A percentile compares a stretch with the other conserved stretches of the same genome.
These are phyloP conservation scores for Aotearoamyces nothofagi DNA, from an alignment of 2,329 filamentous ascomycete species.

Conservation along the genomic window DNA sequence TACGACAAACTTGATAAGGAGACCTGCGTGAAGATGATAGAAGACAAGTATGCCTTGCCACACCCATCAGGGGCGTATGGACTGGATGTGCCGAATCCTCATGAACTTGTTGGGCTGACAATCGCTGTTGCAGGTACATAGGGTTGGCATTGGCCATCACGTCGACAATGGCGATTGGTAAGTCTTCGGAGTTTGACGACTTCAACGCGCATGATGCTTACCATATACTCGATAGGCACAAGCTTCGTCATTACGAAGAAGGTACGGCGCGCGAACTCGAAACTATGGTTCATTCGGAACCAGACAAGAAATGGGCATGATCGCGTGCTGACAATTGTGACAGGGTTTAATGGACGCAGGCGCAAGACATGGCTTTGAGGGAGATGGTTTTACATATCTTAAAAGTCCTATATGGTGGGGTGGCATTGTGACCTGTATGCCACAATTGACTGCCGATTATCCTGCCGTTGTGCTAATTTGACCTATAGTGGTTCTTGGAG, in stretches of 20 bases:
- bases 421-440: slow-evolving; percentile 74
- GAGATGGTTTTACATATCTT: slow-evolving; percentile 88
- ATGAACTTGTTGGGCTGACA: too few relatives aligned
- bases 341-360: slow-evolving; percentile 83
- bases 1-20: slow-evolving; percentile 9
- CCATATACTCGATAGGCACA: slow-evolving; percentile 41
- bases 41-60: slow-evolving; percentile 33
- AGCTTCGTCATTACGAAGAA: slow-evolving; percentile 99
- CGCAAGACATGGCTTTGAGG: slow-evolving; percentile 87
- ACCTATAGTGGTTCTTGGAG: slow-evolving; percentile 67
- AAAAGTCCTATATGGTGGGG: slow-evolving; percentile 96
- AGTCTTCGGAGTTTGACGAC: slow-evolving; percentile 14
- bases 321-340: slow-evolving; percentile 9
- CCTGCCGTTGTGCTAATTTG: slow-evolving; percentile 12
- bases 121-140: slow-evolving; percentile 45
- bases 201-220: slow-evolving; percentile 6
- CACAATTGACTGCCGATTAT: too few relatives aligned
- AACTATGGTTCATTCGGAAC: too few relatives aligned
- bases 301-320: too few relatives aligned
- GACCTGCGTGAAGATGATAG: slow-evolving; percentile 21
- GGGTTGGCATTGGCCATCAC: slow-evolving; percentile 61
- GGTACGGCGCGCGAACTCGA: too few relatives aligned
- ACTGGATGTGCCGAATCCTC: too few relatives aligned
- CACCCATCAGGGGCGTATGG: too few relatives aligned
- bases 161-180: slow-evolving; percentile 65